A percentile compares a stretch with the other conserved stretches of the same genome.
Evolutionary conservation across 768 basidiomycete genomes (phyloP).

Genomic region (Candolleomyces eurysporus): DNA sequence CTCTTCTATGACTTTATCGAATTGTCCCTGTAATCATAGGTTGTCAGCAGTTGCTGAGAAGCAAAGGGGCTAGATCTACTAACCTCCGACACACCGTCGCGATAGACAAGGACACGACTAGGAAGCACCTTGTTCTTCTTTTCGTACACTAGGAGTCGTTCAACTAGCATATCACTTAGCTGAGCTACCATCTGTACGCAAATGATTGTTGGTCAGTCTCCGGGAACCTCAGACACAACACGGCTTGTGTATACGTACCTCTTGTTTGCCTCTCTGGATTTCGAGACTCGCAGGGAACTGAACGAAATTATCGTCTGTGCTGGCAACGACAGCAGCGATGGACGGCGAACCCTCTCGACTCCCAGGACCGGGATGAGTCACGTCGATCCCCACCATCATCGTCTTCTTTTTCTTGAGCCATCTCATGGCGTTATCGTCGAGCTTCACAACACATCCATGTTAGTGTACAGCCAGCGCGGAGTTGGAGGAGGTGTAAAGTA

Average conservation of each 20-base stretch:
- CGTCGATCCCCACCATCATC: constrained; percentile 86
- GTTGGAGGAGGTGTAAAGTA: not conserved
- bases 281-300: constrained; percentile 77
- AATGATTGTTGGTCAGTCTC: not conserved
- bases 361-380: constrained; percentile 73
- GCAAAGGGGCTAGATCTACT: constrained; percentile 10
- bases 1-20: constrained; percentile 52
- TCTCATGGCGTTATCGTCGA: constrained; percentile 51
- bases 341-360: constrained; percentile 74
- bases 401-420: constrained; percentile 70
- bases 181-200: constrained; percentile 67
- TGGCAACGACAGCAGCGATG: constrained; percentile 82
- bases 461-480: not conserved
- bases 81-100: constrained; percentile 84
- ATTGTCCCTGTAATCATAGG: constrained; percentile 60
- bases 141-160: constrained; percentile 60
- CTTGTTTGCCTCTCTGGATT: constrained; percentile 58
- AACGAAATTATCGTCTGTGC: constrained; percentile 62
- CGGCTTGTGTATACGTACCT: constrained; percentile 24
- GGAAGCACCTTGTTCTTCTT: constrained; percentile 58
- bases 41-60: not conserved
- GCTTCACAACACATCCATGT: constrained; percentile 24
- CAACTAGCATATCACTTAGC: constrained; percentile 64
- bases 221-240: not conserved
- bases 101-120: constrained; percentile 66